These are phyloP conservation scores for Singerocomus inundabilis DNA, from an alignment of 1,284 basidiomycete genomes.

Conservation along the genomic window DNA sequence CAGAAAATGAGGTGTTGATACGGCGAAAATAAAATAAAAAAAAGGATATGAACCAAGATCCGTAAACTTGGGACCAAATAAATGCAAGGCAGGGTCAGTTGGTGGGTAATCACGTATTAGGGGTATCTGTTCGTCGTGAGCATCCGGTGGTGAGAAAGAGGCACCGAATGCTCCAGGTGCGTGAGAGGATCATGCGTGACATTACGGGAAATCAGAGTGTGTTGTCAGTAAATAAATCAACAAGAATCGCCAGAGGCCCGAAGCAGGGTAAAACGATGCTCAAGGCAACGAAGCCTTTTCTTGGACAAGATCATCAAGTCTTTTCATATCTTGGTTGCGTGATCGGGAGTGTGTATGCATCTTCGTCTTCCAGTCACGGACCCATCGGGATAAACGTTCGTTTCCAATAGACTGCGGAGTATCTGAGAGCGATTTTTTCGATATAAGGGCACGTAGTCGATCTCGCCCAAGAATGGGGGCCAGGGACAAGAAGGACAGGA, in stretches of 20 bases:
- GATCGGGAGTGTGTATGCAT: slow-evolving; percentile 48
- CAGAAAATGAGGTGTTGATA: slow-evolving; percentile 7
- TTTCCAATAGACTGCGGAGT: slow-evolving; percentile 26
- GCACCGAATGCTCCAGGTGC: slow-evolving; percentile 11
- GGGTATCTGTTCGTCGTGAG: slow-evolving; percentile 32
- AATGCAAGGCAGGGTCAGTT: slow-evolving; percentile 15
- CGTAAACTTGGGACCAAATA: slow-evolving; percentile 8
- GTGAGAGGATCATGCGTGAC: slow-evolving; percentile 24
- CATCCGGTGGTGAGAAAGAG: slow-evolving; percentile 9
- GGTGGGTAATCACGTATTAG: slow-evolving; percentile 35
- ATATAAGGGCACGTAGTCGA: slow-evolving; percentile 55
- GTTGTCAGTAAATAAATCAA: slow-evolving; percentile 25
- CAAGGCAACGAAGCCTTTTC: slow-evolving; percentile 45
- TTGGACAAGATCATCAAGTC: slow-evolving; percentile 42
- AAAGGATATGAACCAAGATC: slow-evolving; percentile 26
- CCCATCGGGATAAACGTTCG: slow-evolving; percentile 50
- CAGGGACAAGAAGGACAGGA: slow-evolving; percentile 72
- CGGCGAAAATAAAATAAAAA: not conserved
- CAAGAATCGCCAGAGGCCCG: slow-evolving; percentile 11
- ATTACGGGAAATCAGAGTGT: slow-evolving; percentile 26
- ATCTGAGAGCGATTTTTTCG: slow-evolving; percentile 35
- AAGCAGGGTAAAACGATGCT: slow-evolving; percentile 15
- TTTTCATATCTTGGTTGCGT: slow-evolving; percentile 39
- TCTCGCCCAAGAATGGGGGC: slow-evolving; percentile 75
- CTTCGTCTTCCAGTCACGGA: slow-evolving; percentile 56